Evolutionary conservation across 257 asterid genomes (phyloP).

Genomic region (Leptodermis oblonga): DNA sequence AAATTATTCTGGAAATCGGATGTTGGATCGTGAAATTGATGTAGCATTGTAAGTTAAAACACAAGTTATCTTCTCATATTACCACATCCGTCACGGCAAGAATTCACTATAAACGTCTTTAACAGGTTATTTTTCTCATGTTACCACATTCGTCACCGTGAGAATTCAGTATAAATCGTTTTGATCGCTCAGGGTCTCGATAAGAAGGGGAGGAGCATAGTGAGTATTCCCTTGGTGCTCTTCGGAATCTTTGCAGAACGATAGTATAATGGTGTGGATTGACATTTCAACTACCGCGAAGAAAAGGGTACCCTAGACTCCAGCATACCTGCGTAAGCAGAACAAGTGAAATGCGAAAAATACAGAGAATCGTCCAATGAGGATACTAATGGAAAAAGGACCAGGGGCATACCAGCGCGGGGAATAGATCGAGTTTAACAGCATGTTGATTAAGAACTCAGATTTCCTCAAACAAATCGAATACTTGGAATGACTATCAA

Average conservation of each 20-base stretch:
- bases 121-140: no score
- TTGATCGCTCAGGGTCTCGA: conserved; percentile 70
- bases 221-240: conserved; percentile 96
- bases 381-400: neutral
- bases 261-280: conserved; percentile 85
- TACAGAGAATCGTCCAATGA: neutral
- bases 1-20: no score
- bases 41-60: no score
- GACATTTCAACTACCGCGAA: conserved; percentile 99
- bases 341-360: neutral
- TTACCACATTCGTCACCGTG: conserved; percentile 59
- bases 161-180: conserved; percentile 84
- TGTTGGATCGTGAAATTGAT: no score
- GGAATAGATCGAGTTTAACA: no score
- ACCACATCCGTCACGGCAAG: no score
- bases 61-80: no score
- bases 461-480: no score
- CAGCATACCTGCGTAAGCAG: conserved; percentile 70
- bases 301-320: conserved; percentile 90
- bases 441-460: no score
- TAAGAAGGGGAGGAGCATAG: conserved; percentile 88
- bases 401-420: conserved; percentile 72
- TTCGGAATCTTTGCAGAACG: conserved; percentile 96
- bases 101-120: no score
- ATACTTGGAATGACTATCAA: no score